Percentiles rank a stretch among this genome's conserved stretches.
phyloP scores from a whole-genome alignment of 345 rosid genomes.

The Firmiana major region DNA sequence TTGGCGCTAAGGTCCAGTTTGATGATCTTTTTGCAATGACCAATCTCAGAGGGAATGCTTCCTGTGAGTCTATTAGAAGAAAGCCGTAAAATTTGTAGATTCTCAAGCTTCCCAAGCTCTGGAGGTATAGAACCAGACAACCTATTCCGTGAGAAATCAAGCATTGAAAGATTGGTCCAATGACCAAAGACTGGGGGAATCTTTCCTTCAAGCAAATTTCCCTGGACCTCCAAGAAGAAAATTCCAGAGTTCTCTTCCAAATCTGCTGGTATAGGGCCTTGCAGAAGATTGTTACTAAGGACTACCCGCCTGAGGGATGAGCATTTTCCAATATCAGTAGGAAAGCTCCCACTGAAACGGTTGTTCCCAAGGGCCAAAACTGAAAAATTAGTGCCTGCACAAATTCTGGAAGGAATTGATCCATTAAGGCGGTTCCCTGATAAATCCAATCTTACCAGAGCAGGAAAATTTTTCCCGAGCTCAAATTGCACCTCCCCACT shows the following conservation, averaged over 20 bases:
- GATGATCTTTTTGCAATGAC: constrained; percentile 31
- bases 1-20: constrained; percentile 33
- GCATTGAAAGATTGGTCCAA: constrained; percentile 33
- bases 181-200: constrained; percentile 30
- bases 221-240: constrained; percentile 20
- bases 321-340: constrained; percentile 29
- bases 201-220: constrained; percentile 34
- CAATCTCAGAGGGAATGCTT: constrained; percentile 30
- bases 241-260: constrained; percentile 21
- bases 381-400: constrained; percentile 22
- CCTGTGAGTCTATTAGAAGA: constrained; percentile 28
- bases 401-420: constrained; percentile 28
- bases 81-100: constrained; percentile 28
- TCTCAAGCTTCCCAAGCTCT: constrained; percentile 31
- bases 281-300: constrained; percentile 28
- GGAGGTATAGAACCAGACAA: constrained; percentile 34
- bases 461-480: constrained; percentile 25
- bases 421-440: constrained; percentile 33
- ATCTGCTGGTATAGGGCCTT: constrained; percentile 28
- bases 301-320: constrained; percentile 31
- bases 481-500: constrained; percentile 26
- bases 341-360: constrained; percentile 30
- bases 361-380: constrained; percentile 29
- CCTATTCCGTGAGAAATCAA: constrained; percentile 36
- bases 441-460: constrained; percentile 27